Conservation (phyloP, 768 basidiomycete genomes). For the Suillus variegatus region DNA sequence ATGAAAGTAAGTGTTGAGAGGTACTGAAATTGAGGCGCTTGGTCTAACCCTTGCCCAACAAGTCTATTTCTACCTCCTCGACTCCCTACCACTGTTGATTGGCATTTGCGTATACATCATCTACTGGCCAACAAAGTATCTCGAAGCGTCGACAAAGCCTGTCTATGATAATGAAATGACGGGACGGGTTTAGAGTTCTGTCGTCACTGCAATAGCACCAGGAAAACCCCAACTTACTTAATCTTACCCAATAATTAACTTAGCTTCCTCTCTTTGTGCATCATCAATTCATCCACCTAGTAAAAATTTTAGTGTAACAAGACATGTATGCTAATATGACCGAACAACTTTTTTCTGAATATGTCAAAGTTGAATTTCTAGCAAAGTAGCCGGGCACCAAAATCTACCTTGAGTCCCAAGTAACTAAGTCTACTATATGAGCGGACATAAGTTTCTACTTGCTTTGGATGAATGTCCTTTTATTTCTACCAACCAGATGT, state of each 20-base stretch:
- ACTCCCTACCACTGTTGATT: constrained; percentile 29
- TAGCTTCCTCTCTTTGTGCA: too few relatives aligned
- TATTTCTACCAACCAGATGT: background rate
- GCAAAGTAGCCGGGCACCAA: too few relatives aligned
- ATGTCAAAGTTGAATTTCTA: too few relatives aligned
- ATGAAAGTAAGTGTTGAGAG: constrained; percentile 22
- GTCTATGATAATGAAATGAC: background rate
- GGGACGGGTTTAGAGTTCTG: background rate
- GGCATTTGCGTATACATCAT: constrained; percentile 24
- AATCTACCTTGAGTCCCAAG: too few relatives aligned
- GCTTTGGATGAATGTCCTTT: background rate
- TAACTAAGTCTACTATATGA: too few relatives aligned
- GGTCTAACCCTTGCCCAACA: constrained; percentile 1
- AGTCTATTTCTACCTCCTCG: constrained; percentile 33
- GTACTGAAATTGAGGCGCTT: background rate
- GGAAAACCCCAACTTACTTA: too few relatives aligned
- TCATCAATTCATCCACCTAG: too few relatives aligned
- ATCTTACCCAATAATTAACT: too few relatives aligned
- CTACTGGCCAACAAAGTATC: constrained; percentile 31
- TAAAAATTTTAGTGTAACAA: too few relatives aligned
- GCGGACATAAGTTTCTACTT: background rate
- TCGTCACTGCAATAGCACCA: too few relatives aligned
- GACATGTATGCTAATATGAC: too few relatives aligned
- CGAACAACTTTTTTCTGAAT: too few relatives aligned
- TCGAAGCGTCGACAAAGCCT: constrained; percentile 7